Base-by-base conservation (phyloP, 2,329 filamentous ascomycete species). In the Chaetomium sp. region DNA sequence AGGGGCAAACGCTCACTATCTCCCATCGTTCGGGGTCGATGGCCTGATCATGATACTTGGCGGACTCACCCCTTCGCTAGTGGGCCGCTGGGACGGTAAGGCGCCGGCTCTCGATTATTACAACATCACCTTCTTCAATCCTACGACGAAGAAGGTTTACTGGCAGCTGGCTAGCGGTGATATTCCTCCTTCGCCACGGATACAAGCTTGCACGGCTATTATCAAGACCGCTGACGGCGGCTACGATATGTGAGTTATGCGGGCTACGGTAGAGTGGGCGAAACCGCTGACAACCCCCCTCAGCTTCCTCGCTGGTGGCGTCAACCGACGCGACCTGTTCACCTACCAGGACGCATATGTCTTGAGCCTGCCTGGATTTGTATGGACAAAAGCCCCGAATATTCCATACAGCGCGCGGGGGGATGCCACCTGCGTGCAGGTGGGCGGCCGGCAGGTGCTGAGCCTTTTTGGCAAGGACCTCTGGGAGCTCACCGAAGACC, bases 351-450 rank as follows among this genome's bases (percentile, higher is more conserved):
- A 70, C 27, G 60, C 65, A 4, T 70, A 68, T 57, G 35, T 70
- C n/a, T 58, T 70, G 13, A 69, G 67, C n/a, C 55, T 69, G 16
- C 69, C 69, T 0, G 69, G 67, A 4, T 70, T 70, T 25, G 67
- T 70, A 2, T 70, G 69, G 69, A 65, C 49, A 1, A 68, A 65
- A 38, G 29, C 61, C 2, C 45, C 64, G 1, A 53, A 58, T 8
- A 31, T 61, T 6, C 63, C 65, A 4, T 60, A 35, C 7, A 68
- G 69, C 10, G 19, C 13, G 2, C 53, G 65, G 7, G 12, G 16
- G n/a, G 29, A 55, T 25, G 23, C 16, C 27, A 16, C 51, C n/a
- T 70, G 69, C 19, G 66, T 69, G 16, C 23, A 51, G 0, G 60
- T 69, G 3, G 67, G 69, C 21, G 63, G 63, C 2, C 58, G 67